Evolutionary conservation across 345 rosid genomes (phyloP), one percentile per base, ranked within the genome.

Genomic region (Odontarrhena argentea): DNA sequence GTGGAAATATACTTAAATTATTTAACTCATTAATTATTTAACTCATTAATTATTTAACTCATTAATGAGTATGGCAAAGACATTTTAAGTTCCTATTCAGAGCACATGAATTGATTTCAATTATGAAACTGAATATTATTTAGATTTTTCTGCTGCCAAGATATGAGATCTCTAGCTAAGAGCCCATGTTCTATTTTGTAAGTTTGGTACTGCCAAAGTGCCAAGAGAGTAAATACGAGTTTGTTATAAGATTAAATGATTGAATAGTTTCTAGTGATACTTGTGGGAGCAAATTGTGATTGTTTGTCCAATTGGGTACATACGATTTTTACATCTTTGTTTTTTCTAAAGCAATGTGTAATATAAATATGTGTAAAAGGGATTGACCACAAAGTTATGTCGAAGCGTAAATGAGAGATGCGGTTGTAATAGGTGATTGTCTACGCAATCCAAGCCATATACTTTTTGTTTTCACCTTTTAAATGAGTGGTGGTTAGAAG

Each of bases 161-260:
- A 13, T n/a, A 8, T 8, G 37, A 58, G 36, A 26, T 25, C 49
- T 26, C 49, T 28, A 41, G 35, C 36, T 58, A 38, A 11, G 37
- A 58, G 49, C 25, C 50, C 36, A 8, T 26, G 63, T 37, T n/a
- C 25, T 3, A 12, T n/a, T 59, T 25, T 42, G 38, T 59, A n/a
- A 24, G 0, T 38, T 40, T 11, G 10, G 22, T 40, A 10, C 12
- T 22, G 5, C 18, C 36, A 57, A 12, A 22, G 35, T 0, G 10
- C 32, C 5, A 28, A 28, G 32, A 28, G 4, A 2, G 5, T 28
- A 28, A 18, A 40, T 57, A 40, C 6, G 24, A 38, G 2, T 10
- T 38, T 55, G 30, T 55, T 36, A 52, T 52, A 12, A 18, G 22
- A 18, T 18, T 18, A 18, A 18, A 18, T 32, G 7, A 32, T 32